These are phyloP conservation scores for Chrysopogon serrulatus DNA, from an alignment of 176 grass and related monocot genomes.

Conservation along the genomic window DNA sequence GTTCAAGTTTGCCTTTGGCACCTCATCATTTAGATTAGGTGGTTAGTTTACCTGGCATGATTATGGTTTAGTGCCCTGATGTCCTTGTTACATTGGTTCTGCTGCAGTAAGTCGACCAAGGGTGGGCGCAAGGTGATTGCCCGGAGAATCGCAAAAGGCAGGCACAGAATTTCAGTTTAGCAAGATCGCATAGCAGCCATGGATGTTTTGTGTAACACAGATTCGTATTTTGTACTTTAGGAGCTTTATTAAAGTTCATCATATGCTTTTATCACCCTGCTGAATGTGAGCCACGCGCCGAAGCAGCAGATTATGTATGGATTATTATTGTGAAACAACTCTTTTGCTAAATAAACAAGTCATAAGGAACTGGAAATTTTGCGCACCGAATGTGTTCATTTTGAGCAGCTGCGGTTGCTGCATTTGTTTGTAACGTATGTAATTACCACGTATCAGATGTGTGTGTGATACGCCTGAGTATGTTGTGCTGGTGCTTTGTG, in stretches of 20 bases:
- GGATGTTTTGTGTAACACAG: background rate
- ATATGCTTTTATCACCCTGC: background rate
- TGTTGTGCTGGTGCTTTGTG: background rate
- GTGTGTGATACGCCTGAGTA: background rate
- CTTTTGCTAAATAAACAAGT: constrained; percentile 18
- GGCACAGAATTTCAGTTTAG: constrained; percentile 73
- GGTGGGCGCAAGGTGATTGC: constrained; percentile 83
- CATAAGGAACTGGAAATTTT: background rate
- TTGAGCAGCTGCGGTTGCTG: background rate
- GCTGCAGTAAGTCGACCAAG: constrained; percentile 64
- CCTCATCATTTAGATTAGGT: background rate
- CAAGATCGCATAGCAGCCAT: background rate
- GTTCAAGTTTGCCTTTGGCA: background rate
- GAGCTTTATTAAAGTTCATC: background rate
- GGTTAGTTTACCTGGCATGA: background rate
- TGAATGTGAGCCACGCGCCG: background rate
- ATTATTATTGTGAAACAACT: background rate
- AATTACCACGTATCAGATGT: background rate
- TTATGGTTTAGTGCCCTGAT: background rate
- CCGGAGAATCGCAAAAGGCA: constrained; percentile 79
- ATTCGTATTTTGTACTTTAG: background rate
- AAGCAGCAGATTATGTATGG: background rate
- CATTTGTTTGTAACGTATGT: background rate
- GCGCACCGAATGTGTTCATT: background rate
- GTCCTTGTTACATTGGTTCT: background rate